phyloP scores from a whole-genome alignment of 345 rosid genomes.

The Rhodamnia argentea region DNA sequence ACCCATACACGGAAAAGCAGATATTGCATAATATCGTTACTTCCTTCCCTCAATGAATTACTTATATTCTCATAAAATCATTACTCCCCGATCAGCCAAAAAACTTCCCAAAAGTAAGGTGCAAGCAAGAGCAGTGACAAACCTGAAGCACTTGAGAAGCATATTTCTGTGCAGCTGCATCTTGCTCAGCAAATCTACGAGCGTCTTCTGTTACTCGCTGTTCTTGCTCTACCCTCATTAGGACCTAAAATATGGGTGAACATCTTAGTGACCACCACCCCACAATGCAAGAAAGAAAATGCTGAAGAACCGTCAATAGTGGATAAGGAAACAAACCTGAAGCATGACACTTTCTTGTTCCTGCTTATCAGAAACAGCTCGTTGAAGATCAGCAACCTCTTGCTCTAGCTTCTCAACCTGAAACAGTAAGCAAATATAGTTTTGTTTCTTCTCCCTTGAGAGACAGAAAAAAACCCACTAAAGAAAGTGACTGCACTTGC shows the following conservation, averaged over 20 bases:
- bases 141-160: conserved; percentile 92
- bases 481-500: not conserved
- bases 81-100: not conserved
- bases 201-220: conserved; percentile 97
- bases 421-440: conserved; percentile 10
- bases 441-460: not conserved
- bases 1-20: not conserved
- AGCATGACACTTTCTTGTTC: conserved; percentile 99
- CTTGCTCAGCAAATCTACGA: conserved; percentile 96
- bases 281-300: not conserved
- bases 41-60: not conserved
- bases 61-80: not conserved
- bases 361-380: conserved; percentile 84
- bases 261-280: not conserved
- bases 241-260: conserved; percentile 37
- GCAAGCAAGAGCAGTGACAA: not conserved
- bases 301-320: not conserved
- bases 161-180: conserved; percentile 94
- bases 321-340: conserved; percentile 48
- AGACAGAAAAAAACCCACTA: not conserved
- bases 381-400: conserved; percentile 63
- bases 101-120: not conserved
- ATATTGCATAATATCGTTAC: not conserved
- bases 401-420: conserved; percentile 91
- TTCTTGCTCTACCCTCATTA: conserved; percentile 99